phyloP scores from a whole-genome alignment of 2,329 filamentous ascomycete species.

The Aureobasidium zeae region DNA sequence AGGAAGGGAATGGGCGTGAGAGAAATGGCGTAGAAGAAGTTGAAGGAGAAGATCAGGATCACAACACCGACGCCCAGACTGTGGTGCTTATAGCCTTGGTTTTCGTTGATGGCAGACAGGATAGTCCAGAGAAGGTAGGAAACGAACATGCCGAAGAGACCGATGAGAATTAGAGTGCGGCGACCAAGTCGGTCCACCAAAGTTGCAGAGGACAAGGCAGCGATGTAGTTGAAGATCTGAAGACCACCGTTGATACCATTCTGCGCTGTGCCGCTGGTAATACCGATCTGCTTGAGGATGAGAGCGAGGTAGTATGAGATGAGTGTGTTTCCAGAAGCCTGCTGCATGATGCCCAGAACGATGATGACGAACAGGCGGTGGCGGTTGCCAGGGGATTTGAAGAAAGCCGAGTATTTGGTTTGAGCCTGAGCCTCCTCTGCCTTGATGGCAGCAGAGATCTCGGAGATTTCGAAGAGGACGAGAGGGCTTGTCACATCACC shows the following conservation, averaged over 20 bases:
- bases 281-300: slow-evolving; percentile 25
- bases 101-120: not conserved
- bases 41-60: not conserved
- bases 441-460: slow-evolving; percentile 42
- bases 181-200: slow-evolving; percentile 29
- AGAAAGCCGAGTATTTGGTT: slow-evolving; percentile 26
- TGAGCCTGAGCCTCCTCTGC: not conserved
- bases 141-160: slow-evolving; percentile 32
- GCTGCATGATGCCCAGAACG: slow-evolving; percentile 44
- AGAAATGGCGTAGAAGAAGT: not conserved
- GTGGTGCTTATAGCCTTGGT: not conserved
- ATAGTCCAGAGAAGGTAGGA: slow-evolving; percentile 26
- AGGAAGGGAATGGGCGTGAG: not conserved
- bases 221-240: slow-evolving; percentile 53
- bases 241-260: slow-evolving; percentile 38
- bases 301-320: slow-evolving; percentile 31
- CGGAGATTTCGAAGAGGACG: slow-evolving; percentile 57
- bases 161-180: slow-evolving; percentile 28
- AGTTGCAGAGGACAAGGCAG: slow-evolving; percentile 38
- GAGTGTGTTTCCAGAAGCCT: slow-evolving; percentile 45
- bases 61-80: not conserved
- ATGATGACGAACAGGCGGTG: slow-evolving; percentile 43
- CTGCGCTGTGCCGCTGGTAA: slow-evolving; percentile 25
- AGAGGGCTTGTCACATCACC: slow-evolving; percentile 37
- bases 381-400: slow-evolving; percentile 49